Conservation (phyloP, 192 early-diverging fungal genomes). For the Mortierella antarctica region DNA sequence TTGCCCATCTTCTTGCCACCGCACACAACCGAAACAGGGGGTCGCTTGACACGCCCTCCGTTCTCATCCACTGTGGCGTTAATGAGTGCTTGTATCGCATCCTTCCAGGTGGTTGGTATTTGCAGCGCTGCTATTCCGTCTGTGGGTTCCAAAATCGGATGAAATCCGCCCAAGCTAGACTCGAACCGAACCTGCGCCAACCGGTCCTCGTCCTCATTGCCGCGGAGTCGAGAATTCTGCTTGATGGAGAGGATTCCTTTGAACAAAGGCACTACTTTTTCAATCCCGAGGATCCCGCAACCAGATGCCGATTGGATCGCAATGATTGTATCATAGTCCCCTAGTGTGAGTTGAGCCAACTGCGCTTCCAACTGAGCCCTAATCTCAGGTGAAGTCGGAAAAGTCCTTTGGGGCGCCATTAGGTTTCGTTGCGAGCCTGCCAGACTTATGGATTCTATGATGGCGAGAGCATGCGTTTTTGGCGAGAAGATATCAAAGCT, state of each 20-base stretch:
- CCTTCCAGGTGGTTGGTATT: conserved; percentile 21
- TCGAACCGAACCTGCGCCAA: conserved; percentile 21
- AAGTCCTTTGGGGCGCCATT: conserved; percentile 16
- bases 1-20: conserved; percentile 90
- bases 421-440: conserved; percentile 1
- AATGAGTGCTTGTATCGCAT: conserved; percentile 29
- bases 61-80: conserved; percentile 23
- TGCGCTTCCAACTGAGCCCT: conserved; percentile 20
- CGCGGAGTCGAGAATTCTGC: conserved; percentile 17
- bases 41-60: conserved; percentile 13
- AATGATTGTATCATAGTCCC: conserved; percentile 49
- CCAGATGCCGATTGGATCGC: conserved; percentile 50
- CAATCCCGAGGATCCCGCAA: conserved; percentile 60
- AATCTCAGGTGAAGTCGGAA: not conserved
- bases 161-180: conserved; percentile 56
- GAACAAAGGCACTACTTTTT: conserved; percentile 55
- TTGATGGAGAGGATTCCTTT: conserved; percentile 62
- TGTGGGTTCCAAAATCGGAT: conserved; percentile 54
- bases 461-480: conserved; percentile 57
- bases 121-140: conserved; percentile 24
- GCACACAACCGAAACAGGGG: conserved; percentile 72
- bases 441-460: conserved; percentile 46
- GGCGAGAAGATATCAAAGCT: conserved; percentile 58
- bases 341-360: not conserved
- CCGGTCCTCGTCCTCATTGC: conserved; percentile 11